These are phyloP conservation scores for Suhomyces sp. DNA, from an alignment of 805 yeast species.

Conservation along the genomic window DNA sequence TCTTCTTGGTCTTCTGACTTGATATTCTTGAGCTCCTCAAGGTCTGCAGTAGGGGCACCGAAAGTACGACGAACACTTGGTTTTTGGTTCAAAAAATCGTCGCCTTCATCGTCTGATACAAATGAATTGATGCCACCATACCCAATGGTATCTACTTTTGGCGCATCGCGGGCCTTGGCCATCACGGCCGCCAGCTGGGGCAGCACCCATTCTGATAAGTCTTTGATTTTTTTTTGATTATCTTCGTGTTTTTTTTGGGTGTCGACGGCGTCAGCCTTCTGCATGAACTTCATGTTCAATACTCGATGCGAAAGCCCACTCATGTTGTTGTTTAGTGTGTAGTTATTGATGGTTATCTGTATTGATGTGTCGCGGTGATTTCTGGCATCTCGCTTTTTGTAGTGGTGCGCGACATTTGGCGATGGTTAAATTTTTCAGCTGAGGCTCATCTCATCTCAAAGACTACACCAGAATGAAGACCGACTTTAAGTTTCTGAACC, in stretches of 20 bases:
- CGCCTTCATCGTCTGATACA: slow-evolving; percentile 13
- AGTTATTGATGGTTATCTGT: background rate
- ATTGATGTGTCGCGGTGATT: background rate
- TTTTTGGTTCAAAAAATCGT: background rate
- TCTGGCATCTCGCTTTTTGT: background rate
- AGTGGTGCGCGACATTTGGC: background rate
- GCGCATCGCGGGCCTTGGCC: slow-evolving; percentile 20
- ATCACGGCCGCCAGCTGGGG: slow-evolving; percentile 30
- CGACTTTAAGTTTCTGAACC: slow-evolving; percentile 83
- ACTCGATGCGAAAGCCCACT: slow-evolving; percentile 59
- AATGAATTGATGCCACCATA: slow-evolving; percentile 38
- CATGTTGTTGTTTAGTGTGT: slow-evolving; percentile 14
- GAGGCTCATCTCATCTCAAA: slow-evolving; percentile 1
- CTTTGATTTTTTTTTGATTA: slow-evolving; percentile 39
- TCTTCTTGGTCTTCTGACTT: background rate
- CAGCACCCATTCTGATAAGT: slow-evolving; percentile 51
- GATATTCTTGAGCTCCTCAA: background rate
- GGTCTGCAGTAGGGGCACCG: slow-evolving; percentile 11
- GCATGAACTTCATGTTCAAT: slow-evolving; percentile 75
- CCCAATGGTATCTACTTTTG: slow-evolving; percentile 34
- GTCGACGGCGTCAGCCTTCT: slow-evolving; percentile 37
- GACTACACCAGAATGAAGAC: slow-evolving; percentile 57
- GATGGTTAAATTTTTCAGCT: slow-evolving; percentile 7
- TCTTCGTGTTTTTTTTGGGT: slow-evolving; percentile 33
- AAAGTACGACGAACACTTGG: slow-evolving; percentile 15